Base-by-base conservation (phyloP, 2,329 filamentous ascomycete species). In the Akanthomyces lecanii region DNA sequence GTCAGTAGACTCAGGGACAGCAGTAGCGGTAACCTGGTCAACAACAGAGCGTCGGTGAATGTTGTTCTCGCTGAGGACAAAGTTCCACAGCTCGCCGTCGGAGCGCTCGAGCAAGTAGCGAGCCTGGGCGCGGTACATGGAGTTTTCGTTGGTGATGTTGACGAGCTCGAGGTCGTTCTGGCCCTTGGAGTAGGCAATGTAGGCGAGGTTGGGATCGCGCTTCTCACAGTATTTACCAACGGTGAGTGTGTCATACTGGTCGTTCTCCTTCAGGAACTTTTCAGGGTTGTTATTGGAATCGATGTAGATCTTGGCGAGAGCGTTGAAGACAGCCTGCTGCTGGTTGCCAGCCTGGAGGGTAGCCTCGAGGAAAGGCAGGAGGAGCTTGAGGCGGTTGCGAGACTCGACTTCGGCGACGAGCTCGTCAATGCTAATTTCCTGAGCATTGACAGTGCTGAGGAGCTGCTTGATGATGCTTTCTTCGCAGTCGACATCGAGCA, bases 201-300 rank as follows among this genome's bases (percentile, higher is more conserved):
- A 97, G 3, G 92, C 94, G 61, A 99, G 82, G 74, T 97, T 97
- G 66, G 95, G 95, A 71, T 99, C 95, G 40, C 95, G 90, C 85
- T 98, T 98, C 82, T 97, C 94, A 75, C 94, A 99, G 82, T 99
- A 99, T 79, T 97, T 97, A 75, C 95, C 95, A 62, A 99, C 91
- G 28, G 83, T 86, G 47, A 98, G 81, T 4, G 95, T 92, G 73
- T 99, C 95, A 69, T 99, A 99, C 74, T 95, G 87, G 71, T 97
- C 92, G 73, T 99, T 99, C 79, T 97, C 92, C 80, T 95, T 96
- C 59, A 99, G 81, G 81, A 99, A 99, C 73, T 91, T 91, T 82
- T 99, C 95, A 0, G 95, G 95, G 74, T 97, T 92, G 79, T 97
- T 97, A 83, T 99, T 99, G 69, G 88, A 92, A 77, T 99, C 95